A percentile compares a stretch with the other conserved stretches of the same genome.
phyloP scores from a whole-genome alignment of 1,284 basidiomycete species.

The Cryptococcus maquisensis region DNA sequence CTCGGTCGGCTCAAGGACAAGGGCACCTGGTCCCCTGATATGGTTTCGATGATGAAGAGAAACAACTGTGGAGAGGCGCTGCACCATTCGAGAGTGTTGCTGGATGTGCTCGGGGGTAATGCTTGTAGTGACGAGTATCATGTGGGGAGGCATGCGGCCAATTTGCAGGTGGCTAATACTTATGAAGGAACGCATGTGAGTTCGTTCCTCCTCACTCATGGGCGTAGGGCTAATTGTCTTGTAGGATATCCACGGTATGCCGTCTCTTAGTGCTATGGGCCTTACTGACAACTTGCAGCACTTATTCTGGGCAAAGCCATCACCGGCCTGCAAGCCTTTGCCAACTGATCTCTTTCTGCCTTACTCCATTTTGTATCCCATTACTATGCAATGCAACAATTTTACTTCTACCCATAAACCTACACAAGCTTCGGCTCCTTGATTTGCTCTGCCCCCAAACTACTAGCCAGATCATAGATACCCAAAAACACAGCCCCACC shows the following conservation, averaged over 20 bases:
- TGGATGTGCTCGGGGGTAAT: constrained; percentile 89
- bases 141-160: constrained; percentile 82
- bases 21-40: constrained; percentile 76
- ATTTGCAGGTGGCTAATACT: constrained; percentile 81
- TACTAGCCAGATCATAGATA: constrained; percentile 65
- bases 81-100: constrained; percentile 67
- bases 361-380: too few relatives aligned
- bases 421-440: neutral
- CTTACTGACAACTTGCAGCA: constrained; percentile 40
- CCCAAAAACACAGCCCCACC: constrained; percentile 97
- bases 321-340: constrained; percentile 79
- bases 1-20: constrained; percentile 86
- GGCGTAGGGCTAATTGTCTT: constrained; percentile 9
- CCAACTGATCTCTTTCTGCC: constrained; percentile 5
- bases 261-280: neutral
- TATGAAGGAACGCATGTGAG: constrained; percentile 66
- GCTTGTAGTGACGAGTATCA: constrained; percentile 90
- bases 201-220: neutral
- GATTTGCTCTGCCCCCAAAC: constrained; percentile 18
- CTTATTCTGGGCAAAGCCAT: constrained; percentile 88
- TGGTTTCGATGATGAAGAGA: constrained; percentile 90
- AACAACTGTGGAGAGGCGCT: constrained; percentile 95
- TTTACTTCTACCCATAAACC: neutral
- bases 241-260: constrained; percentile 65
- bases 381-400: too few relatives aligned